These are phyloP conservation scores for Coccinonectria pachysandricola DNA, from an alignment of 2,329 filamentous ascomycete genomes.

Conservation along the genomic window DNA sequence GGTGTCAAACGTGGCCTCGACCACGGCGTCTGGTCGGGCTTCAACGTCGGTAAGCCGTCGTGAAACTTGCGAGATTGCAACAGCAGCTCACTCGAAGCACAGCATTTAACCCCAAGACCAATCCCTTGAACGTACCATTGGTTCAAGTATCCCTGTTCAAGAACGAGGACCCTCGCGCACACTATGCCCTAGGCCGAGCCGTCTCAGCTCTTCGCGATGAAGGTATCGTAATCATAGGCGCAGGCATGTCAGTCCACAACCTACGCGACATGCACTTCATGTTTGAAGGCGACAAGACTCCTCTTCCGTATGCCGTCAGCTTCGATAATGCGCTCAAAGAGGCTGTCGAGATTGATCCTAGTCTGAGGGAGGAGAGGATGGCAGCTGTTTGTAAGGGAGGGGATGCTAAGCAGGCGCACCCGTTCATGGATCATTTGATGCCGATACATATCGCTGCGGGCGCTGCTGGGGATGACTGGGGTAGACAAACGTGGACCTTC, in stretches of 20 bases:
- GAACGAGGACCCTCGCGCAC: slow-evolving; percentile 52
- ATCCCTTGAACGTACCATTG: slow-evolving; percentile 55
- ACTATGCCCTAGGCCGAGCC: slow-evolving; percentile 58
- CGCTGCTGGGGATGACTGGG: slow-evolving; percentile 32
- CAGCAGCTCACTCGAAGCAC: too few species aligned
- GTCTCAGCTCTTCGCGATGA: slow-evolving; percentile 56
- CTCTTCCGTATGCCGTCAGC: slow-evolving; percentile 46
- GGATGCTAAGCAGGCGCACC: slow-evolving; percentile 37
- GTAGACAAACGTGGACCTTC: slow-evolving; percentile 34
- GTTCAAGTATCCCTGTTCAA: slow-evolving; percentile 64
- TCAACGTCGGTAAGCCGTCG: slow-evolving; percentile 34
- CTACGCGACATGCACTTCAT: slow-evolving; percentile 38
- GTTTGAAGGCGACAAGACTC: slow-evolving; percentile 27
- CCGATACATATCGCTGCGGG: slow-evolving; percentile 37
- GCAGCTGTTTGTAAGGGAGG: slow-evolving; percentile 28
- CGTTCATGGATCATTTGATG: slow-evolving; percentile 41
- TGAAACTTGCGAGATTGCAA: not conserved
- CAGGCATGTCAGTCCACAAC: slow-evolving; percentile 69
- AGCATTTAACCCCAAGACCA: slow-evolving; percentile 51
- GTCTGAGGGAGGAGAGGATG: slow-evolving; percentile 30
- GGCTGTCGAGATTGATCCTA: slow-evolving; percentile 40
- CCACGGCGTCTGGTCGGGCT: slow-evolving; percentile 65
- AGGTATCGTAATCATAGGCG: slow-evolving; percentile 56
- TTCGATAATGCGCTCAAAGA: slow-evolving; percentile 62
- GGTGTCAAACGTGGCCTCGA: slow-evolving; percentile 57